Evolutionary conservation across 2,329 filamentous ascomycete species (phyloP).

Genomic region (Dactylellina drechsleri): DNA sequence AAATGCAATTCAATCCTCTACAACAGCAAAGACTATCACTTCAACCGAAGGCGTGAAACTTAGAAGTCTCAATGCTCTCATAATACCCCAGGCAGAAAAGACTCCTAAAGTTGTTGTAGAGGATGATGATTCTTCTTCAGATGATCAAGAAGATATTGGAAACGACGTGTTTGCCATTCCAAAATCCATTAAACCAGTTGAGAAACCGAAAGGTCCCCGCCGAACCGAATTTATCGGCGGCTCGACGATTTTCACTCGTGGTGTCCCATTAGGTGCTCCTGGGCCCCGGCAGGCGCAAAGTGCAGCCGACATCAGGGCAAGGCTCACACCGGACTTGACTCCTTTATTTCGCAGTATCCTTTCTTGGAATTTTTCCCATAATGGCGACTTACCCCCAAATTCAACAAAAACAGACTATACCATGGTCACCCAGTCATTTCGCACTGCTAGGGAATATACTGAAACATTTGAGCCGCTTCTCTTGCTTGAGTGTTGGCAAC

Average conservation of each 20-base stretch:
- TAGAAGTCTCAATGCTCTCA: conserved; percentile 40
- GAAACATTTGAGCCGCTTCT: conserved; percentile 89
- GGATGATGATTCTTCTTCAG: conserved; percentile 56
- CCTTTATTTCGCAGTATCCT: conserved; percentile 85
- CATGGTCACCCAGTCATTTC: conserved; percentile 80
- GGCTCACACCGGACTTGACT: conserved; percentile 87
- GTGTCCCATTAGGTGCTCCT: conserved; percentile 57
- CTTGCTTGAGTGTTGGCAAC: conserved; percentile 93
- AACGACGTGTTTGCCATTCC: conserved; percentile 65
- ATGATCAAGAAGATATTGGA: conserved; percentile 67
- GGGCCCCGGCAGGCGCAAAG: conserved; percentile 57
- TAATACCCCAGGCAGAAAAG: conserved; percentile 44
- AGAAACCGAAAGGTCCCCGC: conserved; percentile 68
- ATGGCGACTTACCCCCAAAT: conserved; percentile 83
- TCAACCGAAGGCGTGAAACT: conserved; percentile 48
- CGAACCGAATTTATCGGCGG: conserved; percentile 73
- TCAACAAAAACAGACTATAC: conserved; percentile 76
- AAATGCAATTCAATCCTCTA: conserved; percentile 15
- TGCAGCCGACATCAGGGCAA: conserved; percentile 87
- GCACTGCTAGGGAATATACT: conserved; percentile 81
- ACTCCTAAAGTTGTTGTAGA: conserved; percentile 21
- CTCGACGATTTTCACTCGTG: conserved; percentile 62
- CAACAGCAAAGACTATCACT: conserved; percentile 32
- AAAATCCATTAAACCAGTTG: conserved; percentile 59
- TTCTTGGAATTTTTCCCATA: conserved; percentile 93